Conservation (phyloP, 495 filamentous ascomycete genomes). For the Trypethelium eluteriae region DNA sequence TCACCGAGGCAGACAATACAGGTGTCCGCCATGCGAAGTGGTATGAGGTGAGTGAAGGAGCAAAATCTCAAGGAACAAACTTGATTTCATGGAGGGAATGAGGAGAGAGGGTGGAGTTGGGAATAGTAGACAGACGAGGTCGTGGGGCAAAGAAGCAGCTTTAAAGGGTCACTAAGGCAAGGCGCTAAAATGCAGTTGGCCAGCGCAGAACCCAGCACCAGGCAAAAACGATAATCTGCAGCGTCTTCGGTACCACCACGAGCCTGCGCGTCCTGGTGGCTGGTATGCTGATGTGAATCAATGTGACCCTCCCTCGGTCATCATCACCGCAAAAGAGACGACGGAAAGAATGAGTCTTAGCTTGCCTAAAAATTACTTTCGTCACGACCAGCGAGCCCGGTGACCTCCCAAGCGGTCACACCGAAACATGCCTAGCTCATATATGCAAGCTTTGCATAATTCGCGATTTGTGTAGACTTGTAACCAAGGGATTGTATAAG, state of each 20-base stretch:
- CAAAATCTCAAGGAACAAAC: background rate
- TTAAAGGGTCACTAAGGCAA: slow-evolving; percentile 1
- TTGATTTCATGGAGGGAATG: background rate
- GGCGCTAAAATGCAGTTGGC: background rate
- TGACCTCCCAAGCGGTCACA: slow-evolving; percentile 5
- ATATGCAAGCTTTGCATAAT: slow-evolving; percentile 10
- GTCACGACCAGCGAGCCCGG: background rate
- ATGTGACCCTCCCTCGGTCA: background rate
- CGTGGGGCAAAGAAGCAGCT: slow-evolving; percentile 13
- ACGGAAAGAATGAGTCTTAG: background rate
- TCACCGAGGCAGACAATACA: slow-evolving; percentile 95
- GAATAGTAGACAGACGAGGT: background rate
- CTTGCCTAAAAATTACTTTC: background rate
- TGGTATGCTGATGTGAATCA: background rate
- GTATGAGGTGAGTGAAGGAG: background rate
- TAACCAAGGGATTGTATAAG: no score
- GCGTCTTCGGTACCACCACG: no score
- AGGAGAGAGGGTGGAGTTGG: background rate
- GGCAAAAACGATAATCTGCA: background rate
- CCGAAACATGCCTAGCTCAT: background rate
- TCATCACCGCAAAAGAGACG: background rate
- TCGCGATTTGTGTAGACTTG: background rate
- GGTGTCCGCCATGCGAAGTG: slow-evolving; percentile 67
- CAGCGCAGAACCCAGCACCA: background rate
- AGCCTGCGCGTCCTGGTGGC: background rate